phyloP scores from a whole-genome alignment of 1,284 basidiomycete genomes.

The Butyriboletus regius region DNA sequence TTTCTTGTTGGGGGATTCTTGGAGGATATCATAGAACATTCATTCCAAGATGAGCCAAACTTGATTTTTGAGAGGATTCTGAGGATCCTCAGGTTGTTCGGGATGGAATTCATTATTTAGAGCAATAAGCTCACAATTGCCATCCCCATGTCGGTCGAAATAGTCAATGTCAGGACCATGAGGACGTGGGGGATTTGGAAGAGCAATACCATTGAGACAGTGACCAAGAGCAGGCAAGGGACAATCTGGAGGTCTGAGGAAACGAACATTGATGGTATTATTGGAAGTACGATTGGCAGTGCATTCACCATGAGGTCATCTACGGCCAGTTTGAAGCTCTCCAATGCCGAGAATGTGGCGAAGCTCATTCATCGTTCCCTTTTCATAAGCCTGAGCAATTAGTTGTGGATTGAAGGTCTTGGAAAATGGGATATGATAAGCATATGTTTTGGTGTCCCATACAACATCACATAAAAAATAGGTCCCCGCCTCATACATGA shows the following conservation, averaged over 20 bases:
- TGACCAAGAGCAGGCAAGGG: neutral
- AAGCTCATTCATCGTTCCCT: neutral
- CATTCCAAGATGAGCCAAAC: conserved; percentile 3
- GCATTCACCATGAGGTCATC: fast-evolving
- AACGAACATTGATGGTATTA: neutral
- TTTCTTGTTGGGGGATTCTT: conserved; percentile 6
- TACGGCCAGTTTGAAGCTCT: fast-evolving
- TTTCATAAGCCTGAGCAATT: neutral
- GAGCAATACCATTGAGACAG: neutral
- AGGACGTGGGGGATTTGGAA: neutral
- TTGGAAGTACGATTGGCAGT: neutral
- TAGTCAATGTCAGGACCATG: conserved; percentile 2
- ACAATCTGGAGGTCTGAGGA: neutral
- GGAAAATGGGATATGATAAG: neutral
- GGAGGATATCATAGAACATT: conserved; percentile 6
- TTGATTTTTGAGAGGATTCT: neutral
- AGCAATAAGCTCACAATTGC: neutral
- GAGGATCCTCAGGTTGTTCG: neutral
- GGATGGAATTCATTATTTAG: neutral
- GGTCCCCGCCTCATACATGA: conserved; percentile 5
- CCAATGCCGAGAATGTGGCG: no score
- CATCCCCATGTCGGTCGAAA: conserved; percentile 3
- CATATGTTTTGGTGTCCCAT: fast-evolving
- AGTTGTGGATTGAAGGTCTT: neutral
- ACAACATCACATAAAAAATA: conserved; percentile 2